Base-by-base conservation (phyloP, 75 land plant species). In the Pseudotsuga menziesii region DNA sequence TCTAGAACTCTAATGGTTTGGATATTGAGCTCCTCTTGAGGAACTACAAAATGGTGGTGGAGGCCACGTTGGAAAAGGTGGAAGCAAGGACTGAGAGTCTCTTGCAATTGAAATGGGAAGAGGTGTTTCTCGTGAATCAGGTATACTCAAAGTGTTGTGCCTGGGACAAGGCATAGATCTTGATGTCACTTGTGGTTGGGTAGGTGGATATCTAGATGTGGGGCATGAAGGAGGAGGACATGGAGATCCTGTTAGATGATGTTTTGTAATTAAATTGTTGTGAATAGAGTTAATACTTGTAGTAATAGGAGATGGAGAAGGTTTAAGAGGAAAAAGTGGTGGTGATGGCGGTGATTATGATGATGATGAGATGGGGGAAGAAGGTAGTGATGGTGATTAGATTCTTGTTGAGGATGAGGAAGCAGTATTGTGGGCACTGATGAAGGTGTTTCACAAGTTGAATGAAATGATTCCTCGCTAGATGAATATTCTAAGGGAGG, bases 361-460 rank as follows among this genome's bases (percentile, higher is more conserved):
- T 25, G 76, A 63, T n/a, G 74, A 54, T 35, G 80, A 57, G 11
- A 29, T 1, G 55, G 74, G 64, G 14, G 73, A 41, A 39, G 82
- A 41, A 20, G 82, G 82, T 62, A 60, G 32, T 35, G 80, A 63
- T 20, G 56, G 73, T 41, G 35, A 29, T 8, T 64, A 64, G 57
- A 36, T 23, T 16, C 44, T 69, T 36, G 56, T 12, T n/a, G 78
- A 26, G 71, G 52, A 25, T 12, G 25, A 19, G 77, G 22, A 69
- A 27, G 59, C 32, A 25, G 41, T 55, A 25, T 14, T 25, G 39
- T 48, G n/a, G 79, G 44, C 8, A 26, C 39, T 48, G 77, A 56
- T 52, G 61, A 27, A 48, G 79, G 59, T n/a, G 73, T 61, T 26
- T 60, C 69, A 80, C 52, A 76, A 76, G 80, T 48, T 15, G 56